These are phyloP conservation scores for Sonneratia alba DNA, from an alignment of 345 rosid genomes.

Conservation along the genomic window DNA sequence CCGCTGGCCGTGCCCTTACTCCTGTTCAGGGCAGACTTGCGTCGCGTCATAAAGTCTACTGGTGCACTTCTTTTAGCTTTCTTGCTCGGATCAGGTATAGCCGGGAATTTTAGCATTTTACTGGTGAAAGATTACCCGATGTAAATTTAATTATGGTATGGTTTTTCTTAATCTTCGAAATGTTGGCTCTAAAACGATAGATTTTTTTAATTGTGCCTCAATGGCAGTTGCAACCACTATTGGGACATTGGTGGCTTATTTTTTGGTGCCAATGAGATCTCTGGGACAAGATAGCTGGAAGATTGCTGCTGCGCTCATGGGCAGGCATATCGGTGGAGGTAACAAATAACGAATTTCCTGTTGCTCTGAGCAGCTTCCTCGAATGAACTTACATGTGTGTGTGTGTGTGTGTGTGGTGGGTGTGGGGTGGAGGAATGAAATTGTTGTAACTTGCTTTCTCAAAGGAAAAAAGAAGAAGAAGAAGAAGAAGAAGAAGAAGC, in stretches of 20 bases:
- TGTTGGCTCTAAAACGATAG: neutral
- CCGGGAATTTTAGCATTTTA: neutral
- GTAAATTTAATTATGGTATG: neutral
- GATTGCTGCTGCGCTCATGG: conserved; percentile 90
- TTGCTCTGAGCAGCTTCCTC: neutral
- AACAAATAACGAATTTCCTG: neutral
- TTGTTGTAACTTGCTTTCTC: neutral
- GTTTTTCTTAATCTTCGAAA: neutral
- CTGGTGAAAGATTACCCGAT: neutral
- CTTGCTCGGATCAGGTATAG: conserved; percentile 61
- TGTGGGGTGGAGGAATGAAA: neutral
- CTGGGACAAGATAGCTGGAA: conserved; percentile 89
- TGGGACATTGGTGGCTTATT: conserved; percentile 66
- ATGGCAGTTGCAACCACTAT: conserved; percentile 52
- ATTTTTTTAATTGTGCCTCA: neutral
- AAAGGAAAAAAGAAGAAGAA: neutral
- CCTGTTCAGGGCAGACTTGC: conserved; percentile 72
- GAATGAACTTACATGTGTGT: too few relatives aligned
- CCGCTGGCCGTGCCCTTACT: conserved; percentile 66
- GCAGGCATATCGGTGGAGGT: conserved; percentile 61
- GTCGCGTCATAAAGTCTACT: conserved; percentile 46
- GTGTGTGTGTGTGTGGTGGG: too few relatives aligned
- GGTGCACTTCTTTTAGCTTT: conserved; percentile 67
- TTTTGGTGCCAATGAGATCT: conserved; percentile 74
- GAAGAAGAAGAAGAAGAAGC: neutral